Percentiles rank a stretch among this genome's conserved stretches.
Evolutionary conservation across 2,329 filamentous ascomycete species (phyloP).

Genomic region (Nothophaeocryptopus gaeumannii): DNA sequence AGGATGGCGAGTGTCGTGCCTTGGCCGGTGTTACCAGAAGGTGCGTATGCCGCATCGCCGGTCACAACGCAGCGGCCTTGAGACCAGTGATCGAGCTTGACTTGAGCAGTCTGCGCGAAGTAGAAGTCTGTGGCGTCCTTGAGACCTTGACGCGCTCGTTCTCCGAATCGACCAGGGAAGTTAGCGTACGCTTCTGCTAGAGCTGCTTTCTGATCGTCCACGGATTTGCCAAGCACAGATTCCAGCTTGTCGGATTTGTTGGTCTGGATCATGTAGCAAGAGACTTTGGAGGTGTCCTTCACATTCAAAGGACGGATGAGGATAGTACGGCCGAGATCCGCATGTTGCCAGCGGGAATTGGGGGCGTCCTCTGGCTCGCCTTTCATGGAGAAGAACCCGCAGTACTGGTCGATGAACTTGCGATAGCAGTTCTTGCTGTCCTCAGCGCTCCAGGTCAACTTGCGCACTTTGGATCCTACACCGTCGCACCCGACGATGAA

Average conservation of each 20-base stretch:
- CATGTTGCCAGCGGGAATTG: slow-evolving; percentile 17
- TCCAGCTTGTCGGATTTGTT: slow-evolving; percentile 2
- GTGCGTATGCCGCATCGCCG: slow-evolving; percentile 42
- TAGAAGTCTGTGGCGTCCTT: slow-evolving; percentile 43
- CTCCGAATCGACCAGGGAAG: slow-evolving; percentile 12
- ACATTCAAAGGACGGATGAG: slow-evolving; percentile 22
- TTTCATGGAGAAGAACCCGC: slow-evolving; percentile 31
- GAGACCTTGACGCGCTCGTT: slow-evolving; percentile 12
- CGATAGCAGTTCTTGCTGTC: slow-evolving; percentile 4
- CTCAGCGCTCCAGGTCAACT: slow-evolving; percentile 13
- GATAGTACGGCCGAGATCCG: slow-evolving; percentile 17
- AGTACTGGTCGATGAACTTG: slow-evolving; percentile 11
- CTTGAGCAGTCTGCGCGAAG: slow-evolving; percentile 42
- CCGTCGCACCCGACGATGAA: slow-evolving; percentile 21
- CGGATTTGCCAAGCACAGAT: slow-evolving; percentile 8
- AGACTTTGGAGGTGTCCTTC: slow-evolving; percentile 6
- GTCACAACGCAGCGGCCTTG: slow-evolving; percentile 37
- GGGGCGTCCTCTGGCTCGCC: slow-evolving; percentile 17
- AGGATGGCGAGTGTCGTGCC: slow-evolving; percentile 38
- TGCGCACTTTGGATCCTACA: slow-evolving; percentile 11
- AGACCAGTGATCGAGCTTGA: slow-evolving; percentile 38
- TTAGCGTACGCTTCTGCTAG: slow-evolving; percentile 8
- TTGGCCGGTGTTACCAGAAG: slow-evolving; percentile 34
- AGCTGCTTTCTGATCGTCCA: slow-evolving; percentile 12
- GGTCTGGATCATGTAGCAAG: slow-evolving; percentile 13